These are phyloP conservation scores for Cornus kousa DNA, from an alignment of 148 eudicot species.

Conservation along the genomic window DNA sequence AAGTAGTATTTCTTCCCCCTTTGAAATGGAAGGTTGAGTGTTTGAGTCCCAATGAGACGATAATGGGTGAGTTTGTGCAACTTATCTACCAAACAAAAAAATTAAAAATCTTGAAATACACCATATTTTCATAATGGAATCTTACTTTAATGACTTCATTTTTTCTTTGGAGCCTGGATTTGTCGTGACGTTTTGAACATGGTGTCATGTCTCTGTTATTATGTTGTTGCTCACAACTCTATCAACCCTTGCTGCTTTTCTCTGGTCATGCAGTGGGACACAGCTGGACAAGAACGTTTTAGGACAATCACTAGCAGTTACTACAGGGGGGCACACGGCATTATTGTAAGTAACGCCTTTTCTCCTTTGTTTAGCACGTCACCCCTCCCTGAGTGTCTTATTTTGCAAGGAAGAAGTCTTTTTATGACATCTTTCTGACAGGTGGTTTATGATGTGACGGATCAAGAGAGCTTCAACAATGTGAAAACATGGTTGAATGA, in stretches of 20 bases:
- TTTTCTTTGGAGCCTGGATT: no score
- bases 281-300: constrained; percentile 86
- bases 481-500: constrained; percentile 62
- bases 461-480: constrained; percentile 57
- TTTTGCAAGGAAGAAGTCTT: neutral
- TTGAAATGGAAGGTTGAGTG: no score
- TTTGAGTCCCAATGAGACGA: no score
- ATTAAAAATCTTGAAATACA: no score
- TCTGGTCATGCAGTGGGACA: constrained; percentile 60
- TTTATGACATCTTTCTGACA: constrained; percentile 8
- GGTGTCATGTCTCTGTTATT: neutral
- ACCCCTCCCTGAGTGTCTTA: neutral
- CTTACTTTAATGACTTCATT: neutral
- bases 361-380: neutral
- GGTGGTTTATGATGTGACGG: constrained; percentile 62
- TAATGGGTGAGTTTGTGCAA: no score
- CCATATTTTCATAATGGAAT: neutral
- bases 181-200: neutral
- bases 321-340: constrained; percentile 83
- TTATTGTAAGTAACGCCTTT: constrained; percentile 47
- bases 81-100: no score
- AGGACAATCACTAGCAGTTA: constrained; percentile 83
- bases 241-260: neutral
- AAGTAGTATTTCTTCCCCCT: no score
- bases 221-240: neutral